These are phyloP conservation scores for Ogataea salicorniae DNA, from an alignment of 805 yeast genomes.

Conservation along the genomic window DNA sequence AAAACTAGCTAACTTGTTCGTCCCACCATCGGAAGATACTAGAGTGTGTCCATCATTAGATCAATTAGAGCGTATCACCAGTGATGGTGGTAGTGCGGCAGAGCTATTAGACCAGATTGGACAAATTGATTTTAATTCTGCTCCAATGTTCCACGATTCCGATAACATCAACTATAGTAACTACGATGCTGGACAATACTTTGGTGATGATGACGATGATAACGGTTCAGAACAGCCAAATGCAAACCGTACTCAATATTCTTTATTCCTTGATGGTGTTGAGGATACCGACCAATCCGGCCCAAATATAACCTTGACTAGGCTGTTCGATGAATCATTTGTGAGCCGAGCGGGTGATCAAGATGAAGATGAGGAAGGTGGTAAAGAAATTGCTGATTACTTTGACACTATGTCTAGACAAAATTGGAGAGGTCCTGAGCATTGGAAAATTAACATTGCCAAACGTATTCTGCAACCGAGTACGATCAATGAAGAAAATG, in stretches of 20 bases:
- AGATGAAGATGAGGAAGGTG: constrained; percentile 32
- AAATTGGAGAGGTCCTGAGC: constrained; percentile 90
- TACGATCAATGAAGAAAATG: not conserved
- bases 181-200: constrained; percentile 14
- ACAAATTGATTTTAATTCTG: constrained; percentile 15
- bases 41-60: constrained; percentile 69
- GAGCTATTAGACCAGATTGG: constrained; percentile 23
- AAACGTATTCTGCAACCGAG: constrained; percentile 7
- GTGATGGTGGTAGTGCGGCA: constrained; percentile 25
- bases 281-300: constrained; percentile 26
- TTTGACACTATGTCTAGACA: constrained; percentile 67
- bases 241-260: constrained; percentile 27
- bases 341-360: constrained; percentile 21
- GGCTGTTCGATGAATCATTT: constrained; percentile 30
- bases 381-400: constrained; percentile 55
- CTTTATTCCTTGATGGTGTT: constrained; percentile 27
- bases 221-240: constrained; percentile 15
- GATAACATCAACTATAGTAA: constrained; percentile 14
- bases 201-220: constrained; percentile 16
- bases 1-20: constrained; percentile 8
- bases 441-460: constrained; percentile 71
- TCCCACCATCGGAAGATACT: constrained; percentile 25
- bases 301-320: constrained; percentile 27
- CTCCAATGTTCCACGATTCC: constrained; percentile 17
- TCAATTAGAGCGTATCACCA: constrained; percentile 40